These are phyloP conservation scores for Glycine soja DNA, from an alignment of 306 rosid species.

Conservation along the genomic window DNA sequence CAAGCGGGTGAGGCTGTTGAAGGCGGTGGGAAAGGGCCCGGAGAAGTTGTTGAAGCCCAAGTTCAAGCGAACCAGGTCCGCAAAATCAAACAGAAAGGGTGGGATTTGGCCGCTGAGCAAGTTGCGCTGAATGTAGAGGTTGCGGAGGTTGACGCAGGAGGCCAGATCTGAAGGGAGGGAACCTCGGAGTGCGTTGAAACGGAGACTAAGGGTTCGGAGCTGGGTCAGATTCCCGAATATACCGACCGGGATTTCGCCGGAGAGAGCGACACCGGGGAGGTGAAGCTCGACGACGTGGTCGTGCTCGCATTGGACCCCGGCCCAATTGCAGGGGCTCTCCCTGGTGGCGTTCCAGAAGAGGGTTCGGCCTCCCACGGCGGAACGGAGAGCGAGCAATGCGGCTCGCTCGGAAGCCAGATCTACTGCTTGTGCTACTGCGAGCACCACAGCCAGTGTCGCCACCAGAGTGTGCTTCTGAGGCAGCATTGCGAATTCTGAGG, in stretches of 20 bases:
- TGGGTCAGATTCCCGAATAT: slow-evolving; percentile 60
- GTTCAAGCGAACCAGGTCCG: slow-evolving; percentile 63
- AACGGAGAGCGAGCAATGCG: slow-evolving; percentile 63
- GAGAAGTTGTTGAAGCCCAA: slow-evolving; percentile 71
- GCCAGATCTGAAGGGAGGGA: slow-evolving; percentile 67
- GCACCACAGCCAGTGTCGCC: neutral
- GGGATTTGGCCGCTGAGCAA: slow-evolving; percentile 59
- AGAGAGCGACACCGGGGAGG: slow-evolving; percentile 68
- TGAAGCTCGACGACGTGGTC: slow-evolving; percentile 62
- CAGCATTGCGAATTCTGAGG: neutral
- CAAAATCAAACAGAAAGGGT: slow-evolving; percentile 42
- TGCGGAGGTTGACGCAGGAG: slow-evolving; percentile 58
- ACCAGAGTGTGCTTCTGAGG: neutral
- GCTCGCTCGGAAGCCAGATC: slow-evolving; percentile 62
- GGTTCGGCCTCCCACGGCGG: slow-evolving; percentile 61
- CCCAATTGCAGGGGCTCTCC: slow-evolving; percentile 60
- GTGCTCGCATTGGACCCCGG: slow-evolving; percentile 61
- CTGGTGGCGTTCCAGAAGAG: slow-evolving; percentile 62
- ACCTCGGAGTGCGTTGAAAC: slow-evolving; percentile 68
- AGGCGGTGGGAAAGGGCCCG: slow-evolving; percentile 45
- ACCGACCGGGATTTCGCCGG: slow-evolving; percentile 64
- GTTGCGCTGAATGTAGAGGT: slow-evolving; percentile 69
- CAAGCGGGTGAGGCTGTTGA: slow-evolving; percentile 54
- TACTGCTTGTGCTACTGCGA: neutral
- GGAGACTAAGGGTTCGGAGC: slow-evolving; percentile 68